phyloP scores from a whole-genome alignment of 1,284 basidiomycete species.

The Ustilago cynodontis region DNA sequence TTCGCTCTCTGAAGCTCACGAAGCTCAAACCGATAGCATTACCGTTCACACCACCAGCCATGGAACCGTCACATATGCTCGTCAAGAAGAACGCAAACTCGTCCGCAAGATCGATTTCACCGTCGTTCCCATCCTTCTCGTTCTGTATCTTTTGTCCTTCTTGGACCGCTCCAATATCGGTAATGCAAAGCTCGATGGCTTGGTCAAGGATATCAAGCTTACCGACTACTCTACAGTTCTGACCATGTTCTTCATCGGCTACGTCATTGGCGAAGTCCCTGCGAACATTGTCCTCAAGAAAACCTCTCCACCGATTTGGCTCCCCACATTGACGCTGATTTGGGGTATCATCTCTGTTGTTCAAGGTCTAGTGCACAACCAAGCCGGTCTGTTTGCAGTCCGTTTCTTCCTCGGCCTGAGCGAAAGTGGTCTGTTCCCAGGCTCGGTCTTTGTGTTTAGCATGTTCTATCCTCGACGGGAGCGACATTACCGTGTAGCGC shows the following conservation, averaged over 20 bases:
- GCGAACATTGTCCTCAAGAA: conserved; percentile 72
- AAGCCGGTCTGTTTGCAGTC: conserved; percentile 75
- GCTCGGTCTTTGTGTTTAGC: conserved; percentile 76
- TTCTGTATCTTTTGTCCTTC: conserved; percentile 51
- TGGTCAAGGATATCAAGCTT: conserved; percentile 50
- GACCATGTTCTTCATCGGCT: conserved; percentile 58
- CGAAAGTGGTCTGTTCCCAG: conserved; percentile 73
- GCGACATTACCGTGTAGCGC: conserved; percentile 76
- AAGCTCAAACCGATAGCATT: conserved; percentile 9
- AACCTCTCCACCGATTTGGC: conserved; percentile 76
- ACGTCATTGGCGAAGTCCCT: conserved; percentile 56
- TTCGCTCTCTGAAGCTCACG: conserved; percentile 24
- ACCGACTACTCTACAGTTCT: conserved; percentile 50
- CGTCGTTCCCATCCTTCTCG: conserved; percentile 57
- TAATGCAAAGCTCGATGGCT: conserved; percentile 56
- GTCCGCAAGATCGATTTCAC: conserved; percentile 59
- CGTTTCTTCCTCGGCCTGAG: conserved; percentile 72
- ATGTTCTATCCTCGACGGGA: conserved; percentile 76
- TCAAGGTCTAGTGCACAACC: conserved; percentile 75
- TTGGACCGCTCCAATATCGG: conserved; percentile 59
- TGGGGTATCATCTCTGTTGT: conserved; percentile 77
- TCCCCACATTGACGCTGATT: conserved; percentile 75
- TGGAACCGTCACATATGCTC: conserved; percentile 44
- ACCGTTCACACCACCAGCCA: conserved; percentile 23
- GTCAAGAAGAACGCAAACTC: conserved; percentile 48